A percentile compares a stretch with the other conserved stretches of the same genome.
These are phyloP conservation scores for Penicillium rolfsii DNA, from an alignment of 2,329 filamentous ascomycete species.

Conservation along the genomic window DNA sequence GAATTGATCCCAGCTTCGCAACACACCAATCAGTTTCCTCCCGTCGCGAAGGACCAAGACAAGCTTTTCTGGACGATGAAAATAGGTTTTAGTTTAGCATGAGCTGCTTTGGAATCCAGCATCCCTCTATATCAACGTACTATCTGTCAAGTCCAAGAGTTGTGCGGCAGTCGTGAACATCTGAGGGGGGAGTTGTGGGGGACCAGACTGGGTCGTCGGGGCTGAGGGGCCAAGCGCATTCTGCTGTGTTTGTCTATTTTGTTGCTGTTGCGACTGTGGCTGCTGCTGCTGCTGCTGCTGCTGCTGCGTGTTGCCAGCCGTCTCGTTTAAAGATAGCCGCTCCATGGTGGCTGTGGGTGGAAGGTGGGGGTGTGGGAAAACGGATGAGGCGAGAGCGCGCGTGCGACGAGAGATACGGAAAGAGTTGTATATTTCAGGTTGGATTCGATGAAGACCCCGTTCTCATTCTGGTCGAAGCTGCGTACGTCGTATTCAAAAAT, in stretches of 20 bases:
- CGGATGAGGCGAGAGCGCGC: slow-evolving; percentile 12
- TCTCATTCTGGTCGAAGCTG: slow-evolving; percentile 24
- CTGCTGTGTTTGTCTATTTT: slow-evolving; percentile 33
- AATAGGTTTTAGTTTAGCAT: background rate
- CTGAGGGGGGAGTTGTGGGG: slow-evolving; percentile 67
- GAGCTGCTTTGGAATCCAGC: background rate
- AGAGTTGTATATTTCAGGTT: background rate
- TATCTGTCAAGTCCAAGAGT: slow-evolving; percentile 93
- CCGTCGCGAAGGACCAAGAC: slow-evolving; percentile 90
- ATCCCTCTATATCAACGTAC: slow-evolving; percentile 58
- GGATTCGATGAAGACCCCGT: slow-evolving; percentile 2
- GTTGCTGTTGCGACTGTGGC: slow-evolving; percentile 22
- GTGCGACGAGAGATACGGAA: slow-evolving; percentile 6
- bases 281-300: slow-evolving; percentile 23
- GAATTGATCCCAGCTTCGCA: slow-evolving; percentile 97
- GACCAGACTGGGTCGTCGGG: slow-evolving; percentile 40
- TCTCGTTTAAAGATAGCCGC: slow-evolving; percentile 42
- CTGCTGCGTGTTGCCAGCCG: slow-evolving; percentile 32
- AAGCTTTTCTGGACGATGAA: slow-evolving; percentile 74
- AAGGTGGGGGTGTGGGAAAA: slow-evolving; percentile 19
- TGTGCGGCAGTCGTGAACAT: slow-evolving; percentile 99
- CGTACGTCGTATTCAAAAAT: slow-evolving; percentile 5
- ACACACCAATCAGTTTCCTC: slow-evolving; percentile 86
- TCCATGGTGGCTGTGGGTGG: slow-evolving; percentile 36
- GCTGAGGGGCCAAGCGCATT: slow-evolving; percentile 34